These are phyloP conservation scores for Trichoderma citrinoviride DNA, from an alignment of 2,329 filamentous ascomycete genomes.

Conservation along the genomic window DNA sequence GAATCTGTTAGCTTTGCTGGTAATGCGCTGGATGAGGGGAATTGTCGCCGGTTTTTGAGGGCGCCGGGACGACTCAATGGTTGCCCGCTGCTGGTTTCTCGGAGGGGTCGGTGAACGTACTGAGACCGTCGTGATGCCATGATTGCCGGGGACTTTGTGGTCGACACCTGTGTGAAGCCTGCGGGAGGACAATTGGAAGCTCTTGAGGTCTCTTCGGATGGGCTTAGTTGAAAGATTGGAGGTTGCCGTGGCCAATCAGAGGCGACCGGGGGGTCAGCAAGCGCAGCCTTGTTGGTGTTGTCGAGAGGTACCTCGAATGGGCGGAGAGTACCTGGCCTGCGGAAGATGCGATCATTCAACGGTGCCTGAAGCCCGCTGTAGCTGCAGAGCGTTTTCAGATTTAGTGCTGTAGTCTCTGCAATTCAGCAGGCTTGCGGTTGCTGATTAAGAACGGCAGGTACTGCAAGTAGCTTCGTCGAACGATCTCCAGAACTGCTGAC, in stretches of 20 bases:
- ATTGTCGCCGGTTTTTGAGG: not conserved
- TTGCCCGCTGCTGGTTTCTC: not conserved
- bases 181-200: constrained; percentile 32
- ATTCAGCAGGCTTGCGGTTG: not conserved
- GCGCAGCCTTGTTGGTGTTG: constrained; percentile 13
- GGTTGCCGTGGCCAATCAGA: constrained; percentile 33
- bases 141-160: constrained; percentile 31
- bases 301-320: not conserved
- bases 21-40: not conserved
- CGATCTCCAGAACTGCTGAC: not conserved
- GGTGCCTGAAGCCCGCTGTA: not conserved
- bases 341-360: not conserved
- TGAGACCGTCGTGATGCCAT: constrained; percentile 45
- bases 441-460: not conserved
- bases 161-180: constrained; percentile 30
- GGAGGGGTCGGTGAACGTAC: constrained; percentile 35
- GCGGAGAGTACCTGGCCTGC: not conserved
- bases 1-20: constrained; percentile 3
- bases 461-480: not conserved
- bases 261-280: constrained; percentile 16
- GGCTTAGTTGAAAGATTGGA: constrained; percentile 35
- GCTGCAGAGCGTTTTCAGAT: not conserved
- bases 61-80: constrained; percentile 5
- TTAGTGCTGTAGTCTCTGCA: not conserved
- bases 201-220: constrained; percentile 34